phyloP scores from a whole-genome alignment of 768 basidiomycete species.

The Solioccasus polychromus region DNA sequence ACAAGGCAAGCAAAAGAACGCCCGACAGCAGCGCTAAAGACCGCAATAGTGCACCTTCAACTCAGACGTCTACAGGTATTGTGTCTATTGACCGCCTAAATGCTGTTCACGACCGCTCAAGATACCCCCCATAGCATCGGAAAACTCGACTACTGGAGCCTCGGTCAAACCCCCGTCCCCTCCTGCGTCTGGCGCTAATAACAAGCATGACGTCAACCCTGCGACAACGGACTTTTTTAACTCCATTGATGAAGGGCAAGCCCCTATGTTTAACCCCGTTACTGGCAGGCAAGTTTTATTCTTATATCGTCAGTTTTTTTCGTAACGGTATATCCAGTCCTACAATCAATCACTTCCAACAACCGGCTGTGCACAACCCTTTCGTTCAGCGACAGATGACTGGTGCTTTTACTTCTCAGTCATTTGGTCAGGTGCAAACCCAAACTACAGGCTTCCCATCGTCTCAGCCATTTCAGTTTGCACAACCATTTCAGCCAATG shows the following conservation, averaged over 20 bases:
- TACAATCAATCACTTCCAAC: constrained; percentile 49
- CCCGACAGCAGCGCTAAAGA: constrained; percentile 41
- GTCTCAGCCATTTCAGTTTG: constrained; percentile 41
- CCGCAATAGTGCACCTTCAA: constrained; percentile 7
- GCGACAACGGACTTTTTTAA: constrained; percentile 81
- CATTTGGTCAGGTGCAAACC: constrained; percentile 42
- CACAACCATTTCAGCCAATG: constrained; percentile 16
- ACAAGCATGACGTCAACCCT: constrained; percentile 40
- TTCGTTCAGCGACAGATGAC: constrained; percentile 63
- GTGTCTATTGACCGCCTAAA: not conserved
- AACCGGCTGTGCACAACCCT: constrained; percentile 67
- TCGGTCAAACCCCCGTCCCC: constrained; percentile 25
- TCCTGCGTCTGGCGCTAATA: constrained; percentile 19
- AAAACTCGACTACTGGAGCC: constrained; percentile 17
- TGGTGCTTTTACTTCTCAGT: constrained; percentile 42
- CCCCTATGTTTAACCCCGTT: constrained; percentile 66
- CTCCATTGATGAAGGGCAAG: constrained; percentile 80
- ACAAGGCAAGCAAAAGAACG: constrained; percentile 75
- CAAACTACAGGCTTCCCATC: constrained; percentile 59
- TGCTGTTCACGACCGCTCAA: constrained; percentile 7
- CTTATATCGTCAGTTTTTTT: not conserved
- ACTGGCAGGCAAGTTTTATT: constrained; percentile 42
- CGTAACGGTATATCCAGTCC: constrained; percentile 37
- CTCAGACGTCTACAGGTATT: constrained; percentile 19
- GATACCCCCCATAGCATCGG: constrained; percentile 17